phyloP scores from a whole-genome alignment of 2,329 filamentous ascomycete genomes.

The Diaporthe destruens region DNA sequence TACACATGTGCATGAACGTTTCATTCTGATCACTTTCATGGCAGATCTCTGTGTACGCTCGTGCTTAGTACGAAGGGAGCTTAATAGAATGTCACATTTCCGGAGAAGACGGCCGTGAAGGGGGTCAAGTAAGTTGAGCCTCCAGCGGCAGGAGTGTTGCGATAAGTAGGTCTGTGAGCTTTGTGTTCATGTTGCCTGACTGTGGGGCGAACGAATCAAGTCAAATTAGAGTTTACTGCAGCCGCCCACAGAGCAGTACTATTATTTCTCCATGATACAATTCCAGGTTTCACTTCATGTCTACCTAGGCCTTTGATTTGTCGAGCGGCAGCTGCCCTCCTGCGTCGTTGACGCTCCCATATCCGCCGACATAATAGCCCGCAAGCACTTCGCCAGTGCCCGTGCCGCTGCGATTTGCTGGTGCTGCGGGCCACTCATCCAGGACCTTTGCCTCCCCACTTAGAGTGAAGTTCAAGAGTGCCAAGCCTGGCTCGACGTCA shows the following conservation, averaged over 20 bases:
- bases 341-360: slow-evolving; percentile 33
- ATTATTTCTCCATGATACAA: background rate
- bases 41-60: background rate
- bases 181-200: background rate
- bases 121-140: slow-evolving; percentile 23
- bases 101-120: background rate
- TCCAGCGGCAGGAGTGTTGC: background rate
- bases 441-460: slow-evolving; percentile 58
- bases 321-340: slow-evolving; percentile 22
- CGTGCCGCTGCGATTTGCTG: slow-evolving; percentile 25
- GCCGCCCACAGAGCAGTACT: background rate
- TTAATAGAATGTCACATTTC: background rate
- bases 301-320: background rate
- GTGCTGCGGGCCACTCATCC: slow-evolving; percentile 50
- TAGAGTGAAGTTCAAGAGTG: slow-evolving; percentile 58
- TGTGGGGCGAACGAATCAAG: background rate
- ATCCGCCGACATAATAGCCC: slow-evolving; percentile 37
- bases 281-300: slow-evolving; percentile 16
- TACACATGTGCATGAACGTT: background rate
- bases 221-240: background rate
- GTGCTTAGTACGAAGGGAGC: background rate
- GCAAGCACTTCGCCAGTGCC: slow-evolving; percentile 20
- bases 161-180: background rate
- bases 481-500: slow-evolving; percentile 56
- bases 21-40: background rate